These are phyloP conservation scores for Diplodia scrobiculata DNA, from an alignment of 2,329 filamentous ascomycete species.

Conservation along the genomic window DNA sequence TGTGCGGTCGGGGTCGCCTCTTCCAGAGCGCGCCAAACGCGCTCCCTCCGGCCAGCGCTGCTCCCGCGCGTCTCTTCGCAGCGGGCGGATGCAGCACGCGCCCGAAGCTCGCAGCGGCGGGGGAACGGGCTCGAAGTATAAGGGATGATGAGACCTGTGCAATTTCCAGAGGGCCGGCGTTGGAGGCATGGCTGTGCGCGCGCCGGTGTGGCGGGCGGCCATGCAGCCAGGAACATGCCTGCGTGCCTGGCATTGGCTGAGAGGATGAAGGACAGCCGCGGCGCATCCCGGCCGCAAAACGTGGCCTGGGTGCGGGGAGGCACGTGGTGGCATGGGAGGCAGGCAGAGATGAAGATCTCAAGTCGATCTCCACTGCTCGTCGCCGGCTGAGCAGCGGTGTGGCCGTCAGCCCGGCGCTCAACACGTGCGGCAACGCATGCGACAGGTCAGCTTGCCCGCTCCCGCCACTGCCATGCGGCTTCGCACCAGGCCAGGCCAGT, in stretches of 20 bases:
- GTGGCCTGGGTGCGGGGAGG: constrained; percentile 26
- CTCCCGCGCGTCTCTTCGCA: constrained; percentile 9
- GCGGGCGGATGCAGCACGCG: constrained; percentile 6
- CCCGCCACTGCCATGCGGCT: constrained; percentile 7
- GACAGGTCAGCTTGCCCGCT: constrained; percentile 18
- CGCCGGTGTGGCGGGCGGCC: constrained; percentile 21
- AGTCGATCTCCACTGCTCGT: constrained; percentile 26
- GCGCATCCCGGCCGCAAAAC: constrained; percentile 28
- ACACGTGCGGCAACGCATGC: constrained; percentile 16
- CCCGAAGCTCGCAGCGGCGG: background rate
- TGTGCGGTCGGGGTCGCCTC: background rate
- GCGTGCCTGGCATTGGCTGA: constrained; percentile 20
- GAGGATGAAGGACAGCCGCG: constrained; percentile 5
- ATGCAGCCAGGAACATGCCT: constrained; percentile 27
- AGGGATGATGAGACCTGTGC: constrained; percentile 14
- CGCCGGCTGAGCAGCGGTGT: constrained; percentile 17
- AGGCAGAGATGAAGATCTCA: constrained; percentile 28
- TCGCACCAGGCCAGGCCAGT: background rate
- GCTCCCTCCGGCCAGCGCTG: constrained; percentile 3
- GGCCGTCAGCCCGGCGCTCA: constrained; percentile 15
- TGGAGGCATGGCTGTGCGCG: constrained; percentile 4
- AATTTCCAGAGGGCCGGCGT: constrained; percentile 20
- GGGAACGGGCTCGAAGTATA: constrained; percentile 15
- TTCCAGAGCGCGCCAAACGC: background rate
- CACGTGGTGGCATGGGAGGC: constrained; percentile 27